Conservation (phyloP, 148 eudicot genomes). For the Beta vulgaris region DNA sequence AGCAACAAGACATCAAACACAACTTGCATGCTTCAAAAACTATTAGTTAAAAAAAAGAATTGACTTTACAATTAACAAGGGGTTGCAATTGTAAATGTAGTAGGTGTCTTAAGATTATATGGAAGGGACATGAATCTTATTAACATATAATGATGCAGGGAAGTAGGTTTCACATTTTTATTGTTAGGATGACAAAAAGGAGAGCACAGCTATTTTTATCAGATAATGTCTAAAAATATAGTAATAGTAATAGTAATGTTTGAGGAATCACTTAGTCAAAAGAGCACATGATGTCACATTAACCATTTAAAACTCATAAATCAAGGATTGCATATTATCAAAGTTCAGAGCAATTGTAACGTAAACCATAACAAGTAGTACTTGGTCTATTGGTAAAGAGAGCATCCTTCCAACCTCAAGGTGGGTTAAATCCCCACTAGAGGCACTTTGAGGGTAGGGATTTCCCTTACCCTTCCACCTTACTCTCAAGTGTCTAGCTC, state of each 20-base stretch:
- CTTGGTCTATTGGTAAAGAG: too few relatives aligned
- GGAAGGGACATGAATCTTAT: slow-evolving; percentile 24
- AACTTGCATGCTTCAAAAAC: slow-evolving; percentile 1
- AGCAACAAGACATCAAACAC: not conserved
- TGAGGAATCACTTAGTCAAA: slow-evolving; percentile 32
- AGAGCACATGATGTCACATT: slow-evolving; percentile 38
- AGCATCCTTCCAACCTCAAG: too few relatives aligned
- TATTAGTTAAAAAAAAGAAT: not conserved
- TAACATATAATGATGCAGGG: not conserved
- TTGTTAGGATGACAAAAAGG: slow-evolving; percentile 25
- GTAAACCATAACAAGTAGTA: too few relatives aligned
- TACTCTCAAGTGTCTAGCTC: too few relatives aligned
- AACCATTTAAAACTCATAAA: slow-evolving; percentile 12
- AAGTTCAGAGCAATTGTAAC: too few relatives aligned
- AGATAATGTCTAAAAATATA: slow-evolving; percentile 10
- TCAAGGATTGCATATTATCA: too few relatives aligned
- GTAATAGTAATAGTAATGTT: not conserved
- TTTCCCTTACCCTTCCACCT: too few relatives aligned
- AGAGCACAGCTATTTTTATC: slow-evolving; percentile 12
- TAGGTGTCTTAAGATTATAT: slow-evolving; percentile 23
- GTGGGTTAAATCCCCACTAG: too few relatives aligned
- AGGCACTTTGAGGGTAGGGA: too few relatives aligned
- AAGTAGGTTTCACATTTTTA: slow-evolving; percentile 30
- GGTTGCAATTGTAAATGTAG: slow-evolving; percentile 17
- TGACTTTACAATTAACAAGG: slow-evolving; percentile 29